A percentile compares a stretch with the other conserved stretches of the same genome.
These are phyloP conservation scores for Anthoceros angustus DNA, from an alignment of 225 moss, liverwort and hornwort genomes.

Conservation along the genomic window DNA sequence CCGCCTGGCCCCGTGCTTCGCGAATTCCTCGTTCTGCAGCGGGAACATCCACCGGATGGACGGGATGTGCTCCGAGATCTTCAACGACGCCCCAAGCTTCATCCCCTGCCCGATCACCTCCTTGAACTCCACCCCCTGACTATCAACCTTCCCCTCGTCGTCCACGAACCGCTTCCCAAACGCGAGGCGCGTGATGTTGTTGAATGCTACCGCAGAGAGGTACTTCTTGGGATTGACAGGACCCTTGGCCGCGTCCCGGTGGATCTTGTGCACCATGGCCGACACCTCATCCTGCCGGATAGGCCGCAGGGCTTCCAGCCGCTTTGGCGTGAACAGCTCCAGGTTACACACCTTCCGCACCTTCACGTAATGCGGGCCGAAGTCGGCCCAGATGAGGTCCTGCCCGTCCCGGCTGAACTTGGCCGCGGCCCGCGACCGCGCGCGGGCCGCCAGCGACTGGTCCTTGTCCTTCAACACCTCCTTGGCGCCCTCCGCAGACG, in stretches of 20 bases:
- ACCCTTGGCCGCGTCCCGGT: conserved; percentile 12
- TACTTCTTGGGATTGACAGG: conserved; percentile 38
- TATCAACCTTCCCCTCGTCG: conserved; percentile 37
- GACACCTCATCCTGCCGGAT: conserved; percentile 72
- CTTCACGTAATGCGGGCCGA: conserved; percentile 87
- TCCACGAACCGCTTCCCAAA: conserved; percentile 90
- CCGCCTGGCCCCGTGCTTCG: conserved; percentile 53
- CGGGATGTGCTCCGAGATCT: conserved; percentile 84
- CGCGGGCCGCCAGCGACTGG: conserved; percentile 47
- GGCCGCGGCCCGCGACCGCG: conserved; percentile 61
- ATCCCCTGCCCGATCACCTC: conserved; percentile 70
- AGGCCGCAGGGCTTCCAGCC: conserved; percentile 47
- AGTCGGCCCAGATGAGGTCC: conserved; percentile 99
- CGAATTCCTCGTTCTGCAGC: conserved; percentile 69
- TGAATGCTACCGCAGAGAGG: conserved; percentile 76
- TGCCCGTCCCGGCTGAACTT: conserved; percentile 75
- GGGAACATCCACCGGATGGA: conserved; percentile 95
- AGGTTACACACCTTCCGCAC: conserved; percentile 87
- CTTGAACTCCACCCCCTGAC: conserved; percentile 76
- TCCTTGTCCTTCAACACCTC: conserved; percentile 82
- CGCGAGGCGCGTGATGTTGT: conserved; percentile 81
- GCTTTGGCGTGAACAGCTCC: conserved; percentile 73
- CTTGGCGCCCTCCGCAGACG: conserved; percentile 46
- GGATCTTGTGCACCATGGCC: conserved; percentile 40
- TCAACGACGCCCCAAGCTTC: conserved; percentile 74